phyloP scores from a whole-genome alignment of 2,329 filamentous ascomycete genomes.

The Chalaropsis ovoidea region DNA sequence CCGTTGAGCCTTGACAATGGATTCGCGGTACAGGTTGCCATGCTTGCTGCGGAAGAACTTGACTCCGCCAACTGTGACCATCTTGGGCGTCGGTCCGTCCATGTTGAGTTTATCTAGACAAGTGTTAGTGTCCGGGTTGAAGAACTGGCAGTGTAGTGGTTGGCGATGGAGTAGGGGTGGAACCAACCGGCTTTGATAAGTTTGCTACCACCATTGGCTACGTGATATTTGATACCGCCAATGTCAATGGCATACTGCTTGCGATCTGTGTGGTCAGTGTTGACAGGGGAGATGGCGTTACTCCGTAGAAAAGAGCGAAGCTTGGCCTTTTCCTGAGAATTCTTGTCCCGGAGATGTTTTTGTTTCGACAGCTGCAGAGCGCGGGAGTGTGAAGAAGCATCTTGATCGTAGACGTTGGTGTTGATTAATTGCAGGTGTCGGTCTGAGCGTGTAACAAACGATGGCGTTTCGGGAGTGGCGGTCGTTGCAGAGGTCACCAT shows the following conservation, averaged over 20 bases:
- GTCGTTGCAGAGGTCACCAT: slow-evolving; percentile 30
- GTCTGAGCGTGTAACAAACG: slow-evolving; percentile 62
- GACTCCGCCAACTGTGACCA: slow-evolving; percentile 61
- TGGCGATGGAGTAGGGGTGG: neutral
- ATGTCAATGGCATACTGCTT: slow-evolving; percentile 34
- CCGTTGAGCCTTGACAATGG: slow-evolving; percentile 65
- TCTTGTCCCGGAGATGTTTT: slow-evolving; percentile 12
- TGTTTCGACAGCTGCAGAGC: slow-evolving; percentile 28
- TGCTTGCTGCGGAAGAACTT: slow-evolving; percentile 77
- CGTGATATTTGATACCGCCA: slow-evolving; percentile 61
- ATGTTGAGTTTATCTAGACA: slow-evolving; percentile 30
- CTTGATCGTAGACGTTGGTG: slow-evolving; percentile 43
- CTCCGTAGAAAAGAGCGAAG: slow-evolving; percentile 19
- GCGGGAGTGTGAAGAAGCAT: slow-evolving; percentile 29
- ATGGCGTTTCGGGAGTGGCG: slow-evolving; percentile 28
- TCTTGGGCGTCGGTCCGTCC: slow-evolving; percentile 59
- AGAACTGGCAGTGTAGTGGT: slow-evolving; percentile 29
- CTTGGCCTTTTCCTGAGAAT: slow-evolving; percentile 17
- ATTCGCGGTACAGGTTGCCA: slow-evolving; percentile 72
- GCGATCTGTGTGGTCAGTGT: slow-evolving; percentile 14
- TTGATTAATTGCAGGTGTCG: slow-evolving; percentile 78
- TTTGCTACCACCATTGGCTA: slow-evolving; percentile 72
- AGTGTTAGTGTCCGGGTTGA: slow-evolving; percentile 46
- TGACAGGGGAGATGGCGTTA: slow-evolving; percentile 6
- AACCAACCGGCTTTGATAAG: slow-evolving; percentile 62